These are phyloP conservation scores for Rhizopus delemar DNA, from an alignment of 371 early-diverging fungal genomes.

Conservation along the genomic window DNA sequence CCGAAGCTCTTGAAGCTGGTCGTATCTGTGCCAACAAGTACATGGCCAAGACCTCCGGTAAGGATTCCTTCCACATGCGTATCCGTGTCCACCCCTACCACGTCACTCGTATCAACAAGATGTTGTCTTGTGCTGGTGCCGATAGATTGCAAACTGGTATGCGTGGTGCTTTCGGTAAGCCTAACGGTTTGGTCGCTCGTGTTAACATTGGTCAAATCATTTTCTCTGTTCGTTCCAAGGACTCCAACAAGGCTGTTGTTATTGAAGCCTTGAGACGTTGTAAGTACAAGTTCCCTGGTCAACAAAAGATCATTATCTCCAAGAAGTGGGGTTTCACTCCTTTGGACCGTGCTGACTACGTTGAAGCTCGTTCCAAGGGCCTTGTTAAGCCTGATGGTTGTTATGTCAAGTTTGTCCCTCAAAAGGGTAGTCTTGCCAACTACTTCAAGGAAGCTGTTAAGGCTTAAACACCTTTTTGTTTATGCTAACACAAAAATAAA, in stretches of 20 bases:
- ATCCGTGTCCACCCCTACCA: too few relatives aligned
- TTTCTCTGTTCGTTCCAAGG: too few relatives aligned
- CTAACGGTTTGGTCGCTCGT: slow-evolving; percentile 59
- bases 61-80: too few relatives aligned
- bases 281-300: slow-evolving; percentile 22
- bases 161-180: slow-evolving; percentile 99
- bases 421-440: slow-evolving; percentile 83
- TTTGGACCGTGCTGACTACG: slow-evolving; percentile 91
- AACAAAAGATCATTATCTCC: slow-evolving; percentile 98
- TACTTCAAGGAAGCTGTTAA: slow-evolving; percentile 32
- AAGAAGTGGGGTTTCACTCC: slow-evolving; percentile 99
- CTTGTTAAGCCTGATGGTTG: slow-evolving; percentile 46
- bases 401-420: slow-evolving; percentile 94
- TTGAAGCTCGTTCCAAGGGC: slow-evolving; percentile 83
- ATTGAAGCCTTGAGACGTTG: too few relatives aligned
- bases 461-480: too few relatives aligned
- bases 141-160: slow-evolving; percentile 99
- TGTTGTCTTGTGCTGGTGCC: slow-evolving; percentile 99
- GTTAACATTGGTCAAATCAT: too few relatives aligned
- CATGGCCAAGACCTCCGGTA: too few relatives aligned
- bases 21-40: too few relatives aligned
- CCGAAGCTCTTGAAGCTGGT: too few relatives aligned
- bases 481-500: too few relatives aligned
- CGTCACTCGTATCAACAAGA: slow-evolving; percentile 98
- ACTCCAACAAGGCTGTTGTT: too few relatives aligned